Conservation (phyloP, 352 stramenopile species). For the Phytophthora niederhauseri region DNA sequence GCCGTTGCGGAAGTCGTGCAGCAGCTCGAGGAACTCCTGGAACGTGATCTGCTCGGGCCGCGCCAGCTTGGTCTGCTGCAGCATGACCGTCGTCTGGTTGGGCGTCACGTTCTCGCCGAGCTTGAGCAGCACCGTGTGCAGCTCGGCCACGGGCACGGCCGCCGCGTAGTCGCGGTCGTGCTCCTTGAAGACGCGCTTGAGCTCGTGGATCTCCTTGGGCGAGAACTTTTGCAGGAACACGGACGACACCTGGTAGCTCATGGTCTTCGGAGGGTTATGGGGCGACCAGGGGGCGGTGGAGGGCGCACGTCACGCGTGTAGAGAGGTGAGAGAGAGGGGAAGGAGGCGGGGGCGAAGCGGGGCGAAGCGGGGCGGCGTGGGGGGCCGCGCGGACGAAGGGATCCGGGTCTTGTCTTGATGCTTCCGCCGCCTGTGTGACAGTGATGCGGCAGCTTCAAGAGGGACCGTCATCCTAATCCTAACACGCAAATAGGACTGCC, state of each 20-base stretch:
- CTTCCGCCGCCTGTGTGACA: background rate
- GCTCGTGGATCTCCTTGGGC: conserved; percentile 88
- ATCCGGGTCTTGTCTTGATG: background rate
- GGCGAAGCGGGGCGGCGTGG: background rate
- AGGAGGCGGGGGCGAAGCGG: too few species aligned
- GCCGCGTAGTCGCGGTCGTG: conserved; percentile 77
- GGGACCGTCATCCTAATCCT: too few species aligned
- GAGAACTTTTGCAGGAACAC: conserved; percentile 88
- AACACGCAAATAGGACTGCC: too few species aligned
- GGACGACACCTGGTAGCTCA: conserved; percentile 89
- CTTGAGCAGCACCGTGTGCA: conserved; percentile 71
- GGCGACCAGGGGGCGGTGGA: background rate
- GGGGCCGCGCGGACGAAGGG: too few species aligned
- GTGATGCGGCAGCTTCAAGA: background rate
- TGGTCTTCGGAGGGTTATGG: conserved; percentile 25
- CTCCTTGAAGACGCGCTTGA: conserved; percentile 88
- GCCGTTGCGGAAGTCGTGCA: conserved; percentile 76
- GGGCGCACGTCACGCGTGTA: background rate
- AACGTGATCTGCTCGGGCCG: conserved; percentile 63
- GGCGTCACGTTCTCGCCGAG: conserved; percentile 83
- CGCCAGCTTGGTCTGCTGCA: conserved; percentile 68
- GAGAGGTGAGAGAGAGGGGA: background rate
- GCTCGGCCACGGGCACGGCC: conserved; percentile 51
- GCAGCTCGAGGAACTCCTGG: conserved; percentile 82
- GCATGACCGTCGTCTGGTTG: conserved; percentile 58